phyloP scores from a whole-genome alignment of 345 rosid genomes.

The Corymbia maculata region DNA sequence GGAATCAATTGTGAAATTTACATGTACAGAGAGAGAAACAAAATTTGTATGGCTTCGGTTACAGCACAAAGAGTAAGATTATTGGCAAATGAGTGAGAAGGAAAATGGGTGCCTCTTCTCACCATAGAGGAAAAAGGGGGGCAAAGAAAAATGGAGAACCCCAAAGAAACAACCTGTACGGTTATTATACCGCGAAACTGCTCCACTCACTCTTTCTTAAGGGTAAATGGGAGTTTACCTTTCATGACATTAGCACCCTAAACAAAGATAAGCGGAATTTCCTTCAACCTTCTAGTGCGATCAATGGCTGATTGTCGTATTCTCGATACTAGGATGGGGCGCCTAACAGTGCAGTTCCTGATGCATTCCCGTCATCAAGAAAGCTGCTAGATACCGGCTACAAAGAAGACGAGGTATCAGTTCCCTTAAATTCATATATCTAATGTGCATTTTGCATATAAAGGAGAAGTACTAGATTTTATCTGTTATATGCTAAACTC shows the following conservation, averaged over 20 bases:
- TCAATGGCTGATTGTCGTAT: not conserved
- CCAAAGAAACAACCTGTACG: too few species aligned
- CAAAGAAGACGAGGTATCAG: conserved; percentile 1
- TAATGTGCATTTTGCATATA: not conserved
- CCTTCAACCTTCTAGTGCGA: not conserved
- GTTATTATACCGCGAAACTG: too few species aligned
- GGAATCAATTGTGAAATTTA: not conserved
- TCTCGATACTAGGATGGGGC: conserved; percentile 13
- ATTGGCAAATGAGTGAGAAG: too few species aligned
- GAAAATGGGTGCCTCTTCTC: too few species aligned
- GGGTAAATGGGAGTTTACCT: too few species aligned
- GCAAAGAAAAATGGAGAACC: too few species aligned
- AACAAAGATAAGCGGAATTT: too few species aligned
- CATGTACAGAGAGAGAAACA: not conserved
- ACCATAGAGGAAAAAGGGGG: too few species aligned
- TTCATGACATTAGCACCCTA: too few species aligned
- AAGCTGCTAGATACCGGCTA: conserved; percentile 64
- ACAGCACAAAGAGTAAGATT: too few species aligned
- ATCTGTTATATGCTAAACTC: not conserved
- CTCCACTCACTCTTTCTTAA: too few species aligned
- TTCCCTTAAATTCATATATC: not conserved
- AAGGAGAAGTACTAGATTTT: not conserved
- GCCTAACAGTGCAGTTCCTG: conserved; percentile 42
- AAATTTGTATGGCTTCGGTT: not conserved
- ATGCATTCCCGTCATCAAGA: conserved; percentile 44